A percentile compares a stretch with the other conserved stretches of the same genome.
phyloP scores from a whole-genome alignment of 2,329 filamentous ascomycete species.

The Trichophaea hybrida region DNA sequence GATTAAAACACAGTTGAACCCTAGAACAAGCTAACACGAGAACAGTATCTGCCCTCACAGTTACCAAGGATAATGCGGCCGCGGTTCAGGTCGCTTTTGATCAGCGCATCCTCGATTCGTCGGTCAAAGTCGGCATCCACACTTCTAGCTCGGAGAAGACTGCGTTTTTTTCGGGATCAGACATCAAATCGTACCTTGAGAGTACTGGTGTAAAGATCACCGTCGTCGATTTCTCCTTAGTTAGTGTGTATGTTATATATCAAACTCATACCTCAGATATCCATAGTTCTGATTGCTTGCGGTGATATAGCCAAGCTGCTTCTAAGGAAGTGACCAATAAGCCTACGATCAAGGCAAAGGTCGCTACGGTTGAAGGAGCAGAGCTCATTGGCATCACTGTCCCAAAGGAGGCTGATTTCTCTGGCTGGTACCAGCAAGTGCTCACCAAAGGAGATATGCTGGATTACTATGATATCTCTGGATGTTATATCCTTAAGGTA shows the following conservation, averaged over 20 bases:
- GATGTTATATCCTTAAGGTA: conserved; percentile 84
- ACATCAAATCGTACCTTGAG: conserved; percentile 25
- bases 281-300: not conserved
- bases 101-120: conserved; percentile 23
- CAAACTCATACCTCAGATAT: not conserved
- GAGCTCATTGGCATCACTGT: conserved; percentile 76
- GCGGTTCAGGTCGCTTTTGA: conserved; percentile 27
- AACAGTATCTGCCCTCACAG: conserved; percentile 27
- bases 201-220: conserved; percentile 24
- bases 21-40: not conserved
- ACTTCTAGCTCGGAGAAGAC: conserved; percentile 25
- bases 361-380: conserved; percentile 43
- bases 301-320: conserved; percentile 27
- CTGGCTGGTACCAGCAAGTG: conserved; percentile 94
- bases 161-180: conserved; percentile 21
- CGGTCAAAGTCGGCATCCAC: conserved; percentile 24
- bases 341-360: conserved; percentile 34
- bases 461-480: conserved; percentile 96
- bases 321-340: conserved; percentile 36
- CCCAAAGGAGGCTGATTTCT: conserved; percentile 72
- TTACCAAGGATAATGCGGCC: conserved; percentile 25
- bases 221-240: conserved; percentile 16
- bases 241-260: conserved; percentile 5
- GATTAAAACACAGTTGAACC: too few relatives aligned
- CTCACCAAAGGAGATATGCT: conserved; percentile 95